phyloP scores from a whole-genome alignment of 2,329 filamentous ascomycete species.

The Paraconiothyrium brasiliense region DNA sequence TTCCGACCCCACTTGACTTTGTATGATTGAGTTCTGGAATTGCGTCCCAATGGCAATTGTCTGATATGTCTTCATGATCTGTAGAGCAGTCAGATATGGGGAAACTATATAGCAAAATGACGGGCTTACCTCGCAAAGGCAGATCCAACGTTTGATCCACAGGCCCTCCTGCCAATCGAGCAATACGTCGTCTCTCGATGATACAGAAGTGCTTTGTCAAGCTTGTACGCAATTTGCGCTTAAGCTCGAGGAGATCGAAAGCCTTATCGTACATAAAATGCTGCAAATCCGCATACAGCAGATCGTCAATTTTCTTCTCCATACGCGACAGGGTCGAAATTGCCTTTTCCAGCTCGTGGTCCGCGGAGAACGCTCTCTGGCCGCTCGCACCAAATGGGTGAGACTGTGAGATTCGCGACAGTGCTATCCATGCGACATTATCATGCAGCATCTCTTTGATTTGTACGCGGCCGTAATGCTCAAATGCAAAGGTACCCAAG shows the following conservation, averaged over 20 bases:
- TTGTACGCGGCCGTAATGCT: conserved; percentile 36
- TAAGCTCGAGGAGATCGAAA: conserved; percentile 35
- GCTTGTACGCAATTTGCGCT: conserved; percentile 36
- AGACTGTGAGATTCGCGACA: conserved; percentile 43
- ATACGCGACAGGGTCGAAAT: conserved; percentile 41
- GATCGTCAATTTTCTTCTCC: conserved; percentile 35
- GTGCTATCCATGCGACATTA: conserved; percentile 40
- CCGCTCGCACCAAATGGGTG: conserved; percentile 45
- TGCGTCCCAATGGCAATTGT: conserved; percentile 39
- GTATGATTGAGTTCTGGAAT: conserved; percentile 36
- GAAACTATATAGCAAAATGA: not conserved
- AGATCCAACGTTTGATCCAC: conserved; percentile 31
- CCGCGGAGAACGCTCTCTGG: conserved; percentile 38
- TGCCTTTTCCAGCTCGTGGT: conserved; percentile 38
- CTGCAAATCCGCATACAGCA: conserved; percentile 38
- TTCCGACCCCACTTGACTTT: conserved; percentile 8
- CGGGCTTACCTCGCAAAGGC: conserved; percentile 30
- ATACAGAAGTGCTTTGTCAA: conserved; percentile 44
- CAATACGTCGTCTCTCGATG: conserved; percentile 43
- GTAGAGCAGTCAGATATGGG: conserved; percentile 16
- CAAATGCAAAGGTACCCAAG: conserved; percentile 40
- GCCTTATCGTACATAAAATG: conserved; percentile 42
- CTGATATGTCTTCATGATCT: conserved; percentile 33
- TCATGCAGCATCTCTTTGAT: conserved; percentile 49
- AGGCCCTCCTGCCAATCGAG: conserved; percentile 39